These are phyloP conservation scores for Penicillium concentricum DNA, from an alignment of 2,329 filamentous ascomycete species.

Conservation along the genomic window DNA sequence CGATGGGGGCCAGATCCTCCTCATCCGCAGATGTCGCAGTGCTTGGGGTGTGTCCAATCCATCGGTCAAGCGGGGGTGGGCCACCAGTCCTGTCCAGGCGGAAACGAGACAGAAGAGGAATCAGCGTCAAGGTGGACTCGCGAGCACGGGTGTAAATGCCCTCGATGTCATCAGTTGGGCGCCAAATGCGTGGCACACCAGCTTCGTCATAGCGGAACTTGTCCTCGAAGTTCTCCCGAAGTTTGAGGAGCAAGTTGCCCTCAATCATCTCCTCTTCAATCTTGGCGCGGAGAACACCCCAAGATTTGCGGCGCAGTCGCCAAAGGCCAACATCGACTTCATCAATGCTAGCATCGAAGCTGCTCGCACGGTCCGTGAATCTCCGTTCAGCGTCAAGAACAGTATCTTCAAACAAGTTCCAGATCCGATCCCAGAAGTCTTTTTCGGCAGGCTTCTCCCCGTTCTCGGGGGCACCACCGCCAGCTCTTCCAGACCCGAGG, in stretches of 20 bases:
- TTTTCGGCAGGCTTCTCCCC: constrained; percentile 76
- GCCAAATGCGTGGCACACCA: constrained; percentile 94
- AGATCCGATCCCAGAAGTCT: constrained; percentile 94
- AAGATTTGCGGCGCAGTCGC: constrained; percentile 89
- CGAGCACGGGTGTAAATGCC: constrained; percentile 88
- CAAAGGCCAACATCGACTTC: constrained; percentile 92
- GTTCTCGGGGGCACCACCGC: constrained; percentile 74
- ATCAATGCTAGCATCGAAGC: constrained; percentile 86
- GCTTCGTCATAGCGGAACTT: constrained; percentile 97
- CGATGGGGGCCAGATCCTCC: constrained; percentile 84
- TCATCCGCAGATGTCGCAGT: constrained; percentile 79
- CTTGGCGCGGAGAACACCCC: constrained; percentile 83
- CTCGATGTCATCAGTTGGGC: constrained; percentile 95
- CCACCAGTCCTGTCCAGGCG: constrained; percentile 70
- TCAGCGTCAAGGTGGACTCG: constrained; percentile 86
- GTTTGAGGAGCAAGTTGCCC: constrained; percentile 90
- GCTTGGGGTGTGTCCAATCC: constrained; percentile 75
- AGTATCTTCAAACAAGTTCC: constrained; percentile 78
- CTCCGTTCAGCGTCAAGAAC: constrained; percentile 81
- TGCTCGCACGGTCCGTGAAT: constrained; percentile 84
- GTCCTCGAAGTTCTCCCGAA: constrained; percentile 97
- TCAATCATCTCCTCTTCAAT: constrained; percentile 98
- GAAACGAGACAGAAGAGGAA: constrained; percentile 85
- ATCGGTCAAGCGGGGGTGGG: constrained; percentile 77
- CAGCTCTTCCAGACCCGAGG: constrained; percentile 81